Evolutionary conservation across 2,329 filamentous ascomycete genomes (phyloP), one percentile per base, ranked within the genome.

Genomic region (Remersonia thermophila): DNA sequence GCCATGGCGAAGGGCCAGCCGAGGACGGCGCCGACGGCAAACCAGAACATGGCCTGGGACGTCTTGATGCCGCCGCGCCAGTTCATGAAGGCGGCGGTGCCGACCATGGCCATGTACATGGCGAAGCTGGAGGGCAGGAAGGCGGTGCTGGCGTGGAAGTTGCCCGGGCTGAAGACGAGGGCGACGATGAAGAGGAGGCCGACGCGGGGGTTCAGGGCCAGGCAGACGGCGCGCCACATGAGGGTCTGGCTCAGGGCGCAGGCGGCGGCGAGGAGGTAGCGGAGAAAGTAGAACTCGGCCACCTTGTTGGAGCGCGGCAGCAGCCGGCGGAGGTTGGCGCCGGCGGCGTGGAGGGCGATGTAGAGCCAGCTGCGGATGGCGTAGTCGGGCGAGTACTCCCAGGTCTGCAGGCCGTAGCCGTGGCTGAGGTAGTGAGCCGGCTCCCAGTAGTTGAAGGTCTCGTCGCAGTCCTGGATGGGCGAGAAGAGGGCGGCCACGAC

Each of bases 361-460:
- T 98, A 98, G 15, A 86, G 67, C 91, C 91, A 98, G 62, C 86
- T 95, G 44, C 91, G 78, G 49, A 98, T 95, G 34, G 86, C 83
- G 60, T 83, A 96, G 39, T 89, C 80, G 4, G 91, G 91, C 1
- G 89, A 93, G 61, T 96, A 98, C 59, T 98, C 91, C 91, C 91
- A 98, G 1, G 91, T 98, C 63, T 98, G 87, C 34, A 95, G 68
- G 27, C 89, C 91, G 53, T 93, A 89, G 50, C 84, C 83, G 64
- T 95, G 86, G 40, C 77, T 81, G 18, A 98, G 71, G 59, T 95
- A 98, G 59, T 98, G 91, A 0, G 87, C 77, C 0, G 91, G 89
- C 52, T 98, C 91, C 86, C 89, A 98, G 66, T 94, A 98, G 58
- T 98, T 98, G 71, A 93, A 98, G 9, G 89, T 89, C 64, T 98